phyloP scores from a whole-genome alignment of 805 yeast genomes.

The Clavispora santaluciae region DNA sequence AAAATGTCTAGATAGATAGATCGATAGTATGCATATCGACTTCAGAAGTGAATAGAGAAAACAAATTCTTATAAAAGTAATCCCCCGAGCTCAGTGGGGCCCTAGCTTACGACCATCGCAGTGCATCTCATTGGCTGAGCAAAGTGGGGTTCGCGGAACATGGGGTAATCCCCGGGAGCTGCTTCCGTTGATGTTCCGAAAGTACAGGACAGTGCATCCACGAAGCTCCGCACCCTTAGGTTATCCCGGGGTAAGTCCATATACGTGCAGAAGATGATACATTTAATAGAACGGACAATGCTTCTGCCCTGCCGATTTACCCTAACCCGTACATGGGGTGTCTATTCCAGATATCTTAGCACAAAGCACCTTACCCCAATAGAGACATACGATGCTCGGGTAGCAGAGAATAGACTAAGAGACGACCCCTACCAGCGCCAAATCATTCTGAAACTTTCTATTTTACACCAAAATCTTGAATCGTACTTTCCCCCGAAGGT shows the following conservation, averaged over 20 bases:
- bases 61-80: too few relatives aligned
- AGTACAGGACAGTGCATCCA: too few relatives aligned
- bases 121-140: not conserved
- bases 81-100: too few relatives aligned
- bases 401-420: constrained; percentile 46
- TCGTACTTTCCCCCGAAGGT: constrained; percentile 61
- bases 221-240: too few relatives aligned
- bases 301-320: not conserved
- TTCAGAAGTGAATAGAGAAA: too few relatives aligned
- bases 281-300: not conserved
- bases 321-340: not conserved
- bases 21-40: too few relatives aligned
- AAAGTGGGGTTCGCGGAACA: constrained; percentile 1
- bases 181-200: too few relatives aligned
- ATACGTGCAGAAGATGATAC: too few relatives aligned
- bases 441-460: constrained; percentile 58
- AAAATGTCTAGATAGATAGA: too few relatives aligned
- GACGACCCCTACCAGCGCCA: constrained; percentile 81
- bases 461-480: constrained; percentile 50
- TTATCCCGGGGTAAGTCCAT: too few relatives aligned
- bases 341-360: not conserved
- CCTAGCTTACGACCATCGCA: not conserved
- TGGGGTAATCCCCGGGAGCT: constrained; percentile 1
- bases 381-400: constrained; percentile 46
- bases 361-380: constrained; percentile 30